Conservation (phyloP, 768 basidiomycete species). For the Amanita thiersii region DNA sequence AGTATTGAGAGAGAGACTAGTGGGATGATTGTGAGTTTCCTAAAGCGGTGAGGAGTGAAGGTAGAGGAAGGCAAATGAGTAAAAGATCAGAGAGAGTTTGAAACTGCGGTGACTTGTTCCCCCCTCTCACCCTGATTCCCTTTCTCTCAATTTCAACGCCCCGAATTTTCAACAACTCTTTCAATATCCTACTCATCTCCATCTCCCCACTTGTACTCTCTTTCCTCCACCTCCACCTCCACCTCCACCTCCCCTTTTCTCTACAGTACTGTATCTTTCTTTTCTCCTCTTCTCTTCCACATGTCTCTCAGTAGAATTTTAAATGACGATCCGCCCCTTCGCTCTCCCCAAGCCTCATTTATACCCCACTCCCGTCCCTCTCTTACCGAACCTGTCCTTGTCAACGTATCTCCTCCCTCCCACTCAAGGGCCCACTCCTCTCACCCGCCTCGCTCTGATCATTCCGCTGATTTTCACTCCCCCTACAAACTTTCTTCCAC, state of each 20-base stretch:
- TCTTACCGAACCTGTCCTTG: slow-evolving; percentile 16
- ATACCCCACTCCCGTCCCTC: too few species aligned
- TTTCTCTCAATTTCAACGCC: too few species aligned
- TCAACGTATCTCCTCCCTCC: slow-evolving; percentile 11
- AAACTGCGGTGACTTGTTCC: slow-evolving; percentile 19
- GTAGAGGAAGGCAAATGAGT: slow-evolving; percentile 22
- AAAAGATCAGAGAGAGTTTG: slow-evolving; percentile 24
- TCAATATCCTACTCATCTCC: slow-evolving; percentile 1
- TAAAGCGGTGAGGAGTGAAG: slow-evolving; percentile 19
- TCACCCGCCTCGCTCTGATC: slow-evolving; percentile 11
- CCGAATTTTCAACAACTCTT: too few species aligned
- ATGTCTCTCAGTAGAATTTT: slow-evolving; percentile 80
- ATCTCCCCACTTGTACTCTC: slow-evolving; percentile 7
- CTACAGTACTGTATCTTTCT: slow-evolving; percentile 1
- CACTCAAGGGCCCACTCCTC: slow-evolving; percentile 14
- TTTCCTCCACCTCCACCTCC: slow-evolving; percentile 12
- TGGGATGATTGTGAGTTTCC: slow-evolving; percentile 13
- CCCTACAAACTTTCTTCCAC: slow-evolving; percentile 21
- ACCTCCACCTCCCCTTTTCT: slow-evolving; percentile 8
- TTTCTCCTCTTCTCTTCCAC: slow-evolving; percentile 10
- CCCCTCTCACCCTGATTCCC: slow-evolving; percentile 16
- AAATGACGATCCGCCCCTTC: slow-evolving; percentile 66
- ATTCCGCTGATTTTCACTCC: neutral
- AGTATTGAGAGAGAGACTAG: too few species aligned
- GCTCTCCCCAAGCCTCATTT: too few species aligned